Evolutionary conservation across 1,139 yeast species (phyloP), one percentile per base, ranked within the genome.

Genomic region (Yamadazyma triangularis): DNA sequence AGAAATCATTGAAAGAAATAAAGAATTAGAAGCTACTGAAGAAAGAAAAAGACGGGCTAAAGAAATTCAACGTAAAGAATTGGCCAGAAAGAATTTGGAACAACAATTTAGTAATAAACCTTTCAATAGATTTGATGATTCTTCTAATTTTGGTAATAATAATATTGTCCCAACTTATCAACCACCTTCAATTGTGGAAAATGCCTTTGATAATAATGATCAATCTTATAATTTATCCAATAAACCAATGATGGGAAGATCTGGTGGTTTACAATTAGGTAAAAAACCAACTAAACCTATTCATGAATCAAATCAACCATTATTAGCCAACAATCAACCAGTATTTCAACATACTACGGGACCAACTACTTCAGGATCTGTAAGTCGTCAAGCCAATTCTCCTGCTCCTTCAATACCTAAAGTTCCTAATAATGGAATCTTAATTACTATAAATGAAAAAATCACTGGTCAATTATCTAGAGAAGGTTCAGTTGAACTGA

Each of bases 31-130:
- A 60, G 98, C 98, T 26, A 82, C 88, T 31, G 98, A 91, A 60
- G 96, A 91, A 60, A 82, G 97, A 60, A 91, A 89, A 65, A 84
- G 94, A 60, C 81, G 87, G 56, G 98, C 97, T 29, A 86, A 84
- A 60, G 96, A 91, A 59, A 83, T 93, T 42, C 96, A 89, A 52
- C 78, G 95, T 58, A 81, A 79, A 49, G 96, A 87, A 56, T 74
- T 80, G 59, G 81, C 82, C 36, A 75, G 77, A 46, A 77, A 79
- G 45, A 61, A 60, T 38, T 53, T 63, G 60, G 74, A 68, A 41
- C 52, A 45, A 34, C 45, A 40, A 30, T 39, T 43, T 26, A 18
- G 9, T 9, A 18, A 18, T 18, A 18, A 9, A 18, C 20, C 20
- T 18, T 7, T 18, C 9, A 6, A 18, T 18, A 18, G 9, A 7